Percentiles rank a stretch among this genome's conserved stretches.
Evolutionary conservation across 768 basidiomycete species (phyloP).

Genomic region (Trametes meyenii): DNA sequence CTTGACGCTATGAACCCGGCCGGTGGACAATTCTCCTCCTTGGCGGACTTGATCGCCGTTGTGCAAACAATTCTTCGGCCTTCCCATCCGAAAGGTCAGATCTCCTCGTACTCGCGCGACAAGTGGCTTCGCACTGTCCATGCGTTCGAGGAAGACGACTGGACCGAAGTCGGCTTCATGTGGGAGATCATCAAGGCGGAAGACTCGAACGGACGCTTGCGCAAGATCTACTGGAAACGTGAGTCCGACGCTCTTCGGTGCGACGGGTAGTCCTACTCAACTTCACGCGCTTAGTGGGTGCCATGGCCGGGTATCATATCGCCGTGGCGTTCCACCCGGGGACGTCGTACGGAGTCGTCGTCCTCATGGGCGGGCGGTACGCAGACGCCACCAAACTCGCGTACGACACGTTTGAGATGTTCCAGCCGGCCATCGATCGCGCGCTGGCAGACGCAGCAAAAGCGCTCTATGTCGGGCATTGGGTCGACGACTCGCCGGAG

Average conservation of each 20-base stretch:
- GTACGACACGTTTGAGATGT: constrained; percentile 29
- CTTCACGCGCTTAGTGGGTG: constrained; percentile 26
- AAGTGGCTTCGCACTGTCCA: constrained; percentile 37
- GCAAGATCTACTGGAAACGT: constrained; percentile 36
- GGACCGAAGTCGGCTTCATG: constrained; percentile 26
- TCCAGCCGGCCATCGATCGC: constrained; percentile 34
- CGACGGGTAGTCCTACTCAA: neutral
- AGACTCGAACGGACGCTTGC: constrained; percentile 26
- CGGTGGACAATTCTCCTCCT: constrained; percentile 54
- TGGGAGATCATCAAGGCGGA: constrained; percentile 31
- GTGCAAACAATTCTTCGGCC: constrained; percentile 52
- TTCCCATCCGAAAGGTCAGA: constrained; percentile 28
- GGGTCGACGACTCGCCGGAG: constrained; percentile 17
- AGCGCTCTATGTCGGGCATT: constrained; percentile 30
- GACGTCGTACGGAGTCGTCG: constrained; percentile 32
- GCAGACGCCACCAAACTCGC: constrained; percentile 29
- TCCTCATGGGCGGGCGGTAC: constrained; percentile 31
- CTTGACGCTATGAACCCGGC: constrained; percentile 43
- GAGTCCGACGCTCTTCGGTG: neutral
- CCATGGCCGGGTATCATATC: constrained; percentile 29
- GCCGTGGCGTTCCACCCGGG: constrained; percentile 33
- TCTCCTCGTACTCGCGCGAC: constrained; percentile 29
- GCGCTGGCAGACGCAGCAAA: constrained; percentile 18
- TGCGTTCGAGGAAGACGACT: constrained; percentile 34
- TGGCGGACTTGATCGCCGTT: constrained; percentile 46